phyloP scores from a whole-genome alignment of 163 green algal genomes.

The Trebouxiophyceae sp. region DNA sequence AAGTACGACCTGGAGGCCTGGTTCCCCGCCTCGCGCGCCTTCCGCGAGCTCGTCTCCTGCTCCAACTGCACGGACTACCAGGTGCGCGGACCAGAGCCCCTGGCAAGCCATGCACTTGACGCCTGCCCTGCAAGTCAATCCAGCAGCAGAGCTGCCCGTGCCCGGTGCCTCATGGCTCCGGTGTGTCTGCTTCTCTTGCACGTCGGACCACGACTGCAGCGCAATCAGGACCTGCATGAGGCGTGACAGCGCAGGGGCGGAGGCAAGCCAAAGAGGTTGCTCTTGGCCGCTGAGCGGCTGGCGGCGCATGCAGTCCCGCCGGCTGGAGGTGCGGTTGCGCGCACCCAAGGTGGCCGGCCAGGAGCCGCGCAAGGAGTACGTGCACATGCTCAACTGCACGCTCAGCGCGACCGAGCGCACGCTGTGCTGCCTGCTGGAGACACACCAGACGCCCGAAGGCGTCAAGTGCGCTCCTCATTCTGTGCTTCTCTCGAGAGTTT shows the following conservation, averaged over 20 bases:
- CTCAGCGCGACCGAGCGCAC: slow-evolving; percentile 93
- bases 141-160: too few species aligned
- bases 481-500: neutral
- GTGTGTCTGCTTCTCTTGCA: too few species aligned
- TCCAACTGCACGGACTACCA: slow-evolving; percentile 98
- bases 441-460: slow-evolving; percentile 89
- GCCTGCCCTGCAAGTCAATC: too few species aligned
- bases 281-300: too few species aligned
- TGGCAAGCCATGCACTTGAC: too few species aligned
- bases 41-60: slow-evolving; percentile 95
- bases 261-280: too few species aligned
- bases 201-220: too few species aligned
- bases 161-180: too few species aligned
- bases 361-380: slow-evolving; percentile 76
- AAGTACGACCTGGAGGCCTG: slow-evolving; percentile 99
- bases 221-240: too few species aligned
- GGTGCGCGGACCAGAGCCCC: too few species aligned
- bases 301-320: slow-evolving; percentile 53
- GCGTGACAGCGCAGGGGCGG: too few species aligned
- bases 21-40: slow-evolving; percentile 88
- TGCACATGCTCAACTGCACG: slow-evolving; percentile 98
- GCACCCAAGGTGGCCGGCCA: slow-evolving; percentile 41
- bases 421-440: slow-evolving; percentile 98
- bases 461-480: slow-evolving; percentile 31
- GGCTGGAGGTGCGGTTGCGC: slow-evolving; percentile 80